A percentile compares a stretch with the other conserved stretches of the same genome.
Evolutionary conservation across 768 basidiomycete species (phyloP).

Genomic region (Kwoniella bestiolae): DNA sequence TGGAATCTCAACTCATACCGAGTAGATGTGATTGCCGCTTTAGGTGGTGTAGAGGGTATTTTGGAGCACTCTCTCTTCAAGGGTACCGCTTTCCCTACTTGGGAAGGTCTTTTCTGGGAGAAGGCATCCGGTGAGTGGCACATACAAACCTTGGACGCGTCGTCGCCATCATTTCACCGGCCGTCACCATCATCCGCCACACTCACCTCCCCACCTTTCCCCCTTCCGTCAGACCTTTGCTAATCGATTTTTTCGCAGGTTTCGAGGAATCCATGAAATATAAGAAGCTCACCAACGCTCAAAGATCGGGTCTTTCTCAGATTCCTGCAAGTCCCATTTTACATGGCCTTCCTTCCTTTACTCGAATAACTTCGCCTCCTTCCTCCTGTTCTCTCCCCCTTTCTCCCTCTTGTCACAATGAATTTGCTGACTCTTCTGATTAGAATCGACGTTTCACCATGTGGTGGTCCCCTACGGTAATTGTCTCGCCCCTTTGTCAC

Average conservation of each 20-base stretch:
- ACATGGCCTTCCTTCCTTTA: not conserved
- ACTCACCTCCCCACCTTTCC: not conserved
- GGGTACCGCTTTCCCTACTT: constrained; percentile 89
- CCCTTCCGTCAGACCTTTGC: not conserved
- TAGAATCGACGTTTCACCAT: constrained; percentile 94
- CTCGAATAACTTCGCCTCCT: not conserved
- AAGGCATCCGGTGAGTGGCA: constrained; percentile 54
- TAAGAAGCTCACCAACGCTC: constrained; percentile 82
- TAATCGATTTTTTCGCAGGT: constrained; percentile 58
- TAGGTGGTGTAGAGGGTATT: constrained; percentile 62
- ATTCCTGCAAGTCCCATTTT: constrained; percentile 66
- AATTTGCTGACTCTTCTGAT: not conserved
- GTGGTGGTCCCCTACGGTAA: constrained; percentile 91
- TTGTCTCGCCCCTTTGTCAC: not conserved
- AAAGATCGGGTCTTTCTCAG: constrained; percentile 77
- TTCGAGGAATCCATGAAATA: constrained; percentile 70
- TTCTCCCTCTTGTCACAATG: not conserved
- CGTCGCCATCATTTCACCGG: not conserved
- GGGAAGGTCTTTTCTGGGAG: constrained; percentile 99
- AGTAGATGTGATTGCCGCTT: constrained; percentile 95
- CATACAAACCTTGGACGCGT: not conserved
- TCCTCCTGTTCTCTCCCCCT: not conserved
- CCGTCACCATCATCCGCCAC: not conserved
- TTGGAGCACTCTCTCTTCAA: constrained; percentile 97
- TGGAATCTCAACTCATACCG: constrained; percentile 99